A percentile compares a stretch with the other conserved stretches of the same genome.
Conservation (phyloP, 78 protist genomes). For the Dictyostelium brefeldianum region DNA sequence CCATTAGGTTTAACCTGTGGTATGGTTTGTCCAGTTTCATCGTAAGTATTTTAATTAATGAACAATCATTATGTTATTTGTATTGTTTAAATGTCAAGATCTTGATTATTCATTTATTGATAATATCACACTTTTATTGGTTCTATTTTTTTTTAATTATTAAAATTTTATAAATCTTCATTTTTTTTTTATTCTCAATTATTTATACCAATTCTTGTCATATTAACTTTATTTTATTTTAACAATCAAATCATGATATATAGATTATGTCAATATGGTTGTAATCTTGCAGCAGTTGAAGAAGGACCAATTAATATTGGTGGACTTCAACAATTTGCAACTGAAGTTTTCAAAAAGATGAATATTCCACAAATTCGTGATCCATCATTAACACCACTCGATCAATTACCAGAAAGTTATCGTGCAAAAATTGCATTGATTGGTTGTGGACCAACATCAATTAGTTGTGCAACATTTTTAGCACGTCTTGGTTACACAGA, state of each 20-base stretch:
- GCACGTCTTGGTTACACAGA: slow-evolving; percentile 95
- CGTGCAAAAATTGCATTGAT: slow-evolving; percentile 90
- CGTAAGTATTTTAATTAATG: too few species aligned
- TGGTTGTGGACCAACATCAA: slow-evolving; percentile 98
- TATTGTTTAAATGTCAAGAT: too few species aligned
- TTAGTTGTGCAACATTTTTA: slow-evolving; percentile 96
- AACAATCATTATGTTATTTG: too few species aligned
- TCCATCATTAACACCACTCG: slow-evolving; percentile 91
- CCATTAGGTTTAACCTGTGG: slow-evolving; percentile 97
- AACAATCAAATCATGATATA: too few species aligned
- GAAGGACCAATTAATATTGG: slow-evolving; percentile 97
- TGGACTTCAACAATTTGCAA: slow-evolving; percentile 96
- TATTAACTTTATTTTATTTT: too few species aligned
- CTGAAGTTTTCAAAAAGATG: slow-evolving; percentile 94
- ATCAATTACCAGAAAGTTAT: slow-evolving; percentile 87
- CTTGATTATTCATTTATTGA: too few species aligned
- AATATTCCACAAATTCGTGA: slow-evolving; percentile 93
- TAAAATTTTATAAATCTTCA: too few species aligned
- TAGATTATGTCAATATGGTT: slow-evolving; percentile 94
- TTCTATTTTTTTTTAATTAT: too few species aligned
- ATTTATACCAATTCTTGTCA: too few species aligned
- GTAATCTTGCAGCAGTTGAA: slow-evolving; percentile 95
- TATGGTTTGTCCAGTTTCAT: slow-evolving; percentile 94
- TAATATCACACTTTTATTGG: too few species aligned
- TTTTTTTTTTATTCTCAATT: too few species aligned